phyloP scores from a whole-genome alignment of 2,329 filamentous ascomycete species.

The Sarocladium kiliense region DNA sequence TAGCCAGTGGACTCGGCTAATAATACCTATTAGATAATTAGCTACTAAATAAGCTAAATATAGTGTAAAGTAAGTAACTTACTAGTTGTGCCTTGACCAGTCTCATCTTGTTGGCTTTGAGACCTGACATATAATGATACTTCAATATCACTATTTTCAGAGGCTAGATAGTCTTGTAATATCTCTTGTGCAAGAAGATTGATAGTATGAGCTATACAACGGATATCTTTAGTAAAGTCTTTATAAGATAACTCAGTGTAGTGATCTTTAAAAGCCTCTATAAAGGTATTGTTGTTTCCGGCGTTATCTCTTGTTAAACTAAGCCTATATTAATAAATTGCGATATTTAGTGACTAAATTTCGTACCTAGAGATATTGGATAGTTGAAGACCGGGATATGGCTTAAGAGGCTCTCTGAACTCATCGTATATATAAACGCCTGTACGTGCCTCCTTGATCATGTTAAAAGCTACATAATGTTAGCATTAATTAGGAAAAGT shows the following conservation, averaged over 20 bases:
- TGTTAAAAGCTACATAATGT: neutral
- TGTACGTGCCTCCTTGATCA: neutral
- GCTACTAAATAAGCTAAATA: neutral
- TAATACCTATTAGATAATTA: too few relatives aligned
- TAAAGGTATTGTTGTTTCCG: neutral
- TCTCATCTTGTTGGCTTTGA: neutral
- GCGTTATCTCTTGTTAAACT: neutral
- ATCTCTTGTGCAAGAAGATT: neutral
- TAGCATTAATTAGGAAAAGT: neutral
- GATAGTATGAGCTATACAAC: neutral
- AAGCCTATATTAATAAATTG: neutral
- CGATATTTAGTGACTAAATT: neutral
- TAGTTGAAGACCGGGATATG: neutral
- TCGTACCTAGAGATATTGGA: neutral
- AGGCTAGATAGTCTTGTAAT: neutral
- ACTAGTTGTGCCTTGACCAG: neutral
- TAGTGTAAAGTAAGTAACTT: neutral
- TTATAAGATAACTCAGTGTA: neutral
- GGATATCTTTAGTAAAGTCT: neutral
- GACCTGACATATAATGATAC: neutral
- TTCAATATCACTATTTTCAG: neutral
- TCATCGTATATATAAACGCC: neutral
- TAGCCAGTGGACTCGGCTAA: neutral
- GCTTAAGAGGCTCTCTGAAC: neutral
- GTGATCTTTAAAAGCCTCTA: neutral